Base-by-base conservation (phyloP, 176 grass and related monocot species). In the Tillandsia fasciculata region DNA sequence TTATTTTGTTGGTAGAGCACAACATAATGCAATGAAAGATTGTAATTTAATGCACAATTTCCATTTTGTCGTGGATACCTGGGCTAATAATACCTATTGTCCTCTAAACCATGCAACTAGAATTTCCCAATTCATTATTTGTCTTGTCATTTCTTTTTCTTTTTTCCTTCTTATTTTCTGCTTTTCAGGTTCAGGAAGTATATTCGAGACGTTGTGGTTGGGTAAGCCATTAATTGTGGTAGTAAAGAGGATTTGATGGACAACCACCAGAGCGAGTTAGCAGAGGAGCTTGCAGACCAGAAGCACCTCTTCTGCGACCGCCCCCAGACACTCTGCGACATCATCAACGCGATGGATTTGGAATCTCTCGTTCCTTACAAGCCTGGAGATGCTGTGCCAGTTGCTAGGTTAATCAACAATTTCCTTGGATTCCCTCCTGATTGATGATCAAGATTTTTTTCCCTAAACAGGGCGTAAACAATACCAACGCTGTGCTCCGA, bases 171-270 rank as follows among this genome's bases (percentile, higher is more conserved):
- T 20, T 20, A 20, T 33, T 33, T 33, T 33, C 29, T 33, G 3
- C 29, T 33, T 33, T 59, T 10, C 78, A 91, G 88, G 88, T 67
- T 91, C 92, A 12, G 92, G 92, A 64, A 91, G 92, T 76, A 96
- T 96, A 84, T 96, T 91, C 67, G 85, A 96, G 64, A 85, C 92
- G 0, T 63, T 96, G 63, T 61, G 64, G 12, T 70, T 91, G 0
- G 77, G 81, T 12, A 96, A 91, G 58, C 81, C 88, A 33, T 80
- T 91, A 48, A 75, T 96, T 20, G 85, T 89, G 23, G 83, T 96
- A 17, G 88, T 88, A 2, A 96, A 96, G 88, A 96, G 78, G 92
- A 91, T 75, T 74, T 96, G 48, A 96, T 96, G 85, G 92, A 89
- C 78, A 96, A 91, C 82, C 92, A 91, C 76, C 92, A 91, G 64